Evolutionary conservation across 75 land plant species (phyloP).

Genomic region (Picea sitchensis): DNA sequence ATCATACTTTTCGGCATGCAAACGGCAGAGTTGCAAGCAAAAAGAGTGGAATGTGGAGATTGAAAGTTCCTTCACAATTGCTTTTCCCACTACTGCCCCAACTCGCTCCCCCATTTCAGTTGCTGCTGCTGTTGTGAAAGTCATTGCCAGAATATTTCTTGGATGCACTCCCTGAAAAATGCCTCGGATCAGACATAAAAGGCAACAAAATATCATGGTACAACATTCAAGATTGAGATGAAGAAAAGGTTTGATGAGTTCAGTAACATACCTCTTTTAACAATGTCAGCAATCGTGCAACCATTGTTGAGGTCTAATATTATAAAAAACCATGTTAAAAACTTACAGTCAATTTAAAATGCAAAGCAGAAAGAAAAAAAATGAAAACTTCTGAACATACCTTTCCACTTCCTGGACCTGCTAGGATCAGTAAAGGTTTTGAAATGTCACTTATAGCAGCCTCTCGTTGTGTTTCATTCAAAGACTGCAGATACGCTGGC

Average conservation of each 20-base stretch:
- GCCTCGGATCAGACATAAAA: not conserved
- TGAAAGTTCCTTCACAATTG: slow-evolving; percentile 67
- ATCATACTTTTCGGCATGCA: slow-evolving; percentile 91
- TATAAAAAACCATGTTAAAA: not conserved
- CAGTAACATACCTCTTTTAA: slow-evolving; percentile 63
- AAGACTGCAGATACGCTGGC: slow-evolving; percentile 44
- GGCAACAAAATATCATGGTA: not conserved
- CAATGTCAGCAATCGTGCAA: slow-evolving; percentile 80
- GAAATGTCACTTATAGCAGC: slow-evolving; percentile 82
- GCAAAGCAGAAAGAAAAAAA: not conserved
- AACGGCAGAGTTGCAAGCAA: slow-evolving; percentile 87
- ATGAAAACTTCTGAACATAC: slow-evolving; percentile 21
- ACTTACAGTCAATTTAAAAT: not conserved
- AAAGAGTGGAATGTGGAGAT: slow-evolving; percentile 96
- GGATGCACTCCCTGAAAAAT: slow-evolving; percentile 65
- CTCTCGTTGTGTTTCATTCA: slow-evolving; percentile 80
- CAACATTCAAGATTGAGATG: not conserved
- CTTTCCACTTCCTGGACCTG: slow-evolving; percentile 99
- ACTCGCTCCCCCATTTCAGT: slow-evolving; percentile 97
- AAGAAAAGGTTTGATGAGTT: not conserved
- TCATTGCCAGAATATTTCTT: slow-evolving; percentile 86
- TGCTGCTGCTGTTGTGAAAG: slow-evolving; percentile 96
- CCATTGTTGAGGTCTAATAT: slow-evolving; percentile 96
- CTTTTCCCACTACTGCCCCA: slow-evolving; percentile 70
- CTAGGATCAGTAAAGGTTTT: slow-evolving; percentile 85